Percentiles rank a stretch among this genome's conserved stretches.
These are phyloP conservation scores for Ogataea polymorpha DNA, from an alignment of 805 yeast species.

Conservation along the genomic window DNA sequence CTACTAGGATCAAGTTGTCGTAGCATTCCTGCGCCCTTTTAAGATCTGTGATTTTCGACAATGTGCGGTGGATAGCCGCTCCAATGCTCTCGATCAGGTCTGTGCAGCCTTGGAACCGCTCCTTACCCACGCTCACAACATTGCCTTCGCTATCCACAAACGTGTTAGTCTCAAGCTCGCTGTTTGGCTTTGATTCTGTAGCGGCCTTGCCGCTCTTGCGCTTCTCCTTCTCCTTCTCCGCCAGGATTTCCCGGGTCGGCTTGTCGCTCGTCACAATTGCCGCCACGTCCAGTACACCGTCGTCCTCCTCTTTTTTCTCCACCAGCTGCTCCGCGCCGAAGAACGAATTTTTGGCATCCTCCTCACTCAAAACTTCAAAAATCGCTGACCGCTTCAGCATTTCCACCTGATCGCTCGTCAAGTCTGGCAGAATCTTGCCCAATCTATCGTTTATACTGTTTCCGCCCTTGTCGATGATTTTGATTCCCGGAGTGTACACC, in stretches of 20 bases:
- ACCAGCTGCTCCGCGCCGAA: conserved; percentile 52
- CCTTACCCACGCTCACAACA: conserved; percentile 73
- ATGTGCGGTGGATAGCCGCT: conserved; percentile 47
- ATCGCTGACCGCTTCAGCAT: conserved; percentile 70
- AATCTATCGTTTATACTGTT: conserved; percentile 54
- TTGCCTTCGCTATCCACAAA: conserved; percentile 62
- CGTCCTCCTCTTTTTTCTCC: conserved; percentile 43
- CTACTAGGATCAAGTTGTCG: conserved; percentile 77
- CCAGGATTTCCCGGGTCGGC: conserved; percentile 47
- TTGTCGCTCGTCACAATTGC: conserved; percentile 79
- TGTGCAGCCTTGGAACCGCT: conserved; percentile 79
- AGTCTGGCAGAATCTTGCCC: conserved; percentile 51
- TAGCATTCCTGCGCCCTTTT: conserved; percentile 76
- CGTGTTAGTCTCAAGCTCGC: conserved; percentile 67
- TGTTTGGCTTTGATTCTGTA: conserved; percentile 42
- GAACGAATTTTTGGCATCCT: conserved; percentile 58
- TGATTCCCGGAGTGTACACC: conserved; percentile 49
- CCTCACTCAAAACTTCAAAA: conserved; percentile 74
- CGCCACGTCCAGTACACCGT: conserved; percentile 83
- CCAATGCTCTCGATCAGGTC: conserved; percentile 55
- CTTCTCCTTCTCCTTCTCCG: conserved; percentile 25
- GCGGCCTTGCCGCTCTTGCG: conserved; percentile 16
- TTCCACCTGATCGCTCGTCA: conserved; percentile 60
- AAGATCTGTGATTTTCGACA: conserved; percentile 56
- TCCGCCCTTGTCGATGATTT: conserved; percentile 54